Conservation (phyloP, 2,329 filamentous ascomycete species). For the Plectosphaerella plurivora region DNA sequence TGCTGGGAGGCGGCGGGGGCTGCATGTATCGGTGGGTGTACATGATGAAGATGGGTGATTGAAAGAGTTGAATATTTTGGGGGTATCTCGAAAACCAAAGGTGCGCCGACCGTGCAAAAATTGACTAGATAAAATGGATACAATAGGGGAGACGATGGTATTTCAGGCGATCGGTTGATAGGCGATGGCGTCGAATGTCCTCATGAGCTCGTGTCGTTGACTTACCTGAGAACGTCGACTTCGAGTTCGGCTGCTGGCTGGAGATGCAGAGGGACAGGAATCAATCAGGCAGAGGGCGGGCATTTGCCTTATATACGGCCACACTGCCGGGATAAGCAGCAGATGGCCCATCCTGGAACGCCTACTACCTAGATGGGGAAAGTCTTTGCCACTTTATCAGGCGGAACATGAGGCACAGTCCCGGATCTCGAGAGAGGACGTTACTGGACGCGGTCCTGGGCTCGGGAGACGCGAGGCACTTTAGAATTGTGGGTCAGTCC, state of each 20-base stretch:
- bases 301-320: not conserved
- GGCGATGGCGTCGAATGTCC: not conserved
- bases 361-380: not conserved
- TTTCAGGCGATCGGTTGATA: not conserved
- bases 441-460: not conserved
- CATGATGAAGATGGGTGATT: not conserved
- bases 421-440: not conserved
- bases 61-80: not conserved
- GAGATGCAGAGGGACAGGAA: not conserved
- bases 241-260: not conserved
- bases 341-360: no score
- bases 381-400: not conserved
- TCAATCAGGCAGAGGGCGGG: not conserved
- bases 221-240: constrained; percentile 22
- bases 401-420: not conserved
- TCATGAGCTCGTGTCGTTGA: constrained; percentile 6
- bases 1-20: constrained; percentile 30
- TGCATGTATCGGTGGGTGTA: constrained; percentile 32
- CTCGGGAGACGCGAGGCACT: not conserved
- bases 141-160: not conserved
- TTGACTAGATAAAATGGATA: not conserved
- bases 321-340: not conserved
- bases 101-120: not conserved
- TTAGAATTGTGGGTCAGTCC: not conserved
- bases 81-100: not conserved